Evolutionary conservation across 306 rosid species (phyloP).

Genomic region (Fragaria vesca): DNA sequence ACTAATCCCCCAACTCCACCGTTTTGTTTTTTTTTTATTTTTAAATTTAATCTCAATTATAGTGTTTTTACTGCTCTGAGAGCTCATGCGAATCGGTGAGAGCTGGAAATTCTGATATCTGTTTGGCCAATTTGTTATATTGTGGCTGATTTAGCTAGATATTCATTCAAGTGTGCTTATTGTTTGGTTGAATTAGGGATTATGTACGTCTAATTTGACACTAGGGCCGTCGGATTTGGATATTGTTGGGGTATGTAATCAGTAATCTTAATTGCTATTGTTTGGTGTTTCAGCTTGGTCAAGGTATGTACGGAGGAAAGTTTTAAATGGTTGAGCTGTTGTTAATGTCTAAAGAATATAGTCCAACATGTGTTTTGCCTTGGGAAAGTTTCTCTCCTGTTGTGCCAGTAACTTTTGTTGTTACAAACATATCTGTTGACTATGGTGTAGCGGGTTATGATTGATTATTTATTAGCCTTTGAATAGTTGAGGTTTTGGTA

Average conservation of each 20-base stretch:
- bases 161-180: background rate
- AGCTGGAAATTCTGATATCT: background rate
- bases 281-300: too few species aligned
- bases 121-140: background rate
- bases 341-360: too few species aligned
- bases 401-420: too few species aligned
- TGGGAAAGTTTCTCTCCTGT: too few species aligned
- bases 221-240: background rate
- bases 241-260: background rate
- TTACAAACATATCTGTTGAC: too few species aligned
- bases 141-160: background rate
- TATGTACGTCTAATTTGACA: background rate
- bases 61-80: background rate
- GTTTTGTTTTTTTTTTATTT: background rate
- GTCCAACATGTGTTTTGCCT: too few species aligned
- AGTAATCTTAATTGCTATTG: too few species aligned
- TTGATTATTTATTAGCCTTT: too few species aligned
- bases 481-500: too few species aligned
- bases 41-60: background rate
- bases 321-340: too few species aligned
- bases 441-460: too few species aligned
- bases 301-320: too few species aligned
- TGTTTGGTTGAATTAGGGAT: background rate
- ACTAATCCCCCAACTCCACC: slow-evolving; percentile 14
- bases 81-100: background rate